Evolutionary conservation across 2,329 filamentous ascomycete genomes (phyloP).

Genomic region (Hypoxylon sp.): DNA sequence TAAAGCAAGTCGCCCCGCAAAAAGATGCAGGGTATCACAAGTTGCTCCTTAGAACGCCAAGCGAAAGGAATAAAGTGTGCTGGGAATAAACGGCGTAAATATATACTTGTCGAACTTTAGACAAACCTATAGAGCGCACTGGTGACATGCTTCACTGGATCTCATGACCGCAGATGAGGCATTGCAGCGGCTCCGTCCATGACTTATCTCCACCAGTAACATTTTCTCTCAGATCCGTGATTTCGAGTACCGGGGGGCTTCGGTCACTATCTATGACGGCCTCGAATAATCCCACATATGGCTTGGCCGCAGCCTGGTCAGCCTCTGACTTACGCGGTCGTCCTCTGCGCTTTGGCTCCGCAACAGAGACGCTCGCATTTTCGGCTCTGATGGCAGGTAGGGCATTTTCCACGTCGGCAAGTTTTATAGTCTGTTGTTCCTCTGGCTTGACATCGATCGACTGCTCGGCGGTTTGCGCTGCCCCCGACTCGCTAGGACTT

Average conservation of each 20-base stretch:
- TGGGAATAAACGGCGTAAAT: constrained; percentile 19
- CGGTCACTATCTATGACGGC: constrained; percentile 63
- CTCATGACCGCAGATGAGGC: constrained; percentile 63
- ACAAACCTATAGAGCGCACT: no score
- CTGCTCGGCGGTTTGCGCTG: constrained; percentile 62
- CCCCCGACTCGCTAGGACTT: constrained; percentile 65
- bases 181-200: constrained; percentile 66
- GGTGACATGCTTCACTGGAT: constrained; percentile 64
- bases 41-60: constrained; percentile 45
- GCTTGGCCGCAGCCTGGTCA: constrained; percentile 55
- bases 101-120: constrained; percentile 30
- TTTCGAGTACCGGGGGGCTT: constrained; percentile 64
- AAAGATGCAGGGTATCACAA: constrained; percentile 48
- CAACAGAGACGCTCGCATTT: constrained; percentile 56
- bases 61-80: constrained; percentile 25
- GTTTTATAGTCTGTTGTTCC: constrained; percentile 54
- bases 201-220: constrained; percentile 64
- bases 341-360: constrained; percentile 52
- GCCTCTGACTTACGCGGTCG: constrained; percentile 58
- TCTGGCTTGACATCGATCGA: constrained; percentile 67
- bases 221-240: constrained; percentile 64
- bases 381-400: constrained; percentile 48
- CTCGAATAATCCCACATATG: constrained; percentile 66
- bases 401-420: constrained; percentile 51
- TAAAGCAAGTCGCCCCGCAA: constrained; percentile 36